Conservation (phyloP, 139 green algal genomes). For the Picochlorum costavermella region DNA sequence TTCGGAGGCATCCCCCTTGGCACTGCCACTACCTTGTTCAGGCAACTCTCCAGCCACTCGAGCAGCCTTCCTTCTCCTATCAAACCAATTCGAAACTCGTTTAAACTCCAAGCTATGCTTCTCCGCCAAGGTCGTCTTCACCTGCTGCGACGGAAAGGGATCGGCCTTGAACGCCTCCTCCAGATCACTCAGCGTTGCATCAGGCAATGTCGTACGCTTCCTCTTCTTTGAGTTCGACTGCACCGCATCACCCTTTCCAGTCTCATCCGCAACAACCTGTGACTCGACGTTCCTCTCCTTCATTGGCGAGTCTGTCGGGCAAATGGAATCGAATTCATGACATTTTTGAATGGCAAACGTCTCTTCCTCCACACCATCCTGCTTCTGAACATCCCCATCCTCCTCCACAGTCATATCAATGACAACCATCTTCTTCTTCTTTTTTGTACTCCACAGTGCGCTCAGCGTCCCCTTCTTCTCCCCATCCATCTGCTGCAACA, state of each 20-base stretch:
- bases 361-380: neutral
- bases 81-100: constrained; percentile 31
- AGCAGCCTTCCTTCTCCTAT: constrained; percentile 10
- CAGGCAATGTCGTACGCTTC: neutral
- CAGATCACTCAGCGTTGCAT: constrained; percentile 1
- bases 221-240: neutral
- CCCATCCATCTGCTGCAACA: neutral
- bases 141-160: constrained; percentile 9
- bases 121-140: constrained; percentile 5
- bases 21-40: neutral
- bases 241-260: neutral
- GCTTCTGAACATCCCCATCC: neutral
- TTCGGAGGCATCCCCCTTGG: neutral
- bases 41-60: neutral
- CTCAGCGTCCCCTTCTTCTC: constrained; percentile 18
- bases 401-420: neutral
- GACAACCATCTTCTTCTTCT: neutral
- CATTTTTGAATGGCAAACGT: neutral
- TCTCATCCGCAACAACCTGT: neutral
- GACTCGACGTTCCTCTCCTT: no score
- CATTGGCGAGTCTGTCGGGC: no score
- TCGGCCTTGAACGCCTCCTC: constrained; percentile 10
- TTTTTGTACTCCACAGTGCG: constrained; percentile 16
- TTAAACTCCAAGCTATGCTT: constrained; percentile 8
- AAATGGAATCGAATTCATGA: no score